Evolutionary conservation across 108 stramenopile genomes (phyloP), one percentile per base, ranked within the genome.

Genomic region (Craspedostauros australis): DNA sequence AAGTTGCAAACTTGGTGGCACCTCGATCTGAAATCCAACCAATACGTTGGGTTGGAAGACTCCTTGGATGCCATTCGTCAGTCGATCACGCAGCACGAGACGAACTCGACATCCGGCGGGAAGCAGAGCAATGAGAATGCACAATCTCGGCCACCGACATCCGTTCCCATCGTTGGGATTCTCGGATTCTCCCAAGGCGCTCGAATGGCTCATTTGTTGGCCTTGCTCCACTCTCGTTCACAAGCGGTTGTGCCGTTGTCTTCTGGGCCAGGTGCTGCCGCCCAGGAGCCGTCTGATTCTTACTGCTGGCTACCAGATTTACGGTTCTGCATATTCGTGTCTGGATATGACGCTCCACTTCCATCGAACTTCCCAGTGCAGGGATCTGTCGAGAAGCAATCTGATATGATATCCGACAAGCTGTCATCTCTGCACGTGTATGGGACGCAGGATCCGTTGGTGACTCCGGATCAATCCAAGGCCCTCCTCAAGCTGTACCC

Each of bases 141-240:
- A n/a, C n/a, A n/a, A n/a, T n/a, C n/a, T n/a, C n/a, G n/a, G n/a
- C n/a, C n/a, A n/a, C n/a, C n/a, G n/a, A n/a, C n/a, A n/a, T n/a
- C 19, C 9, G 29, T 64, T 22, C 20, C 33, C 0, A 27, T 73
- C 29, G 74, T 79, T 16, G 84, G 80, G 20, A 82, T 90, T 15
- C 30, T 90, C 25, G 88, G 84, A 5, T 90, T 90, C 46, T 79
- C 77, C 24, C 79, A 81, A 48, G 88, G 88, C 32, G 84, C 88
- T 40, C 68, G 84, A 50, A 46, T 90, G 24, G 64, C 67, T 5
- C 82, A 90, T 48, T 60, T 90, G 33, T 39, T 81, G 22, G 57
- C 71, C 5, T 21, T 57, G 0, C 27, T 78, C 12, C 76, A 79
- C 38, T n/a, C n/a, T n/a, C n/a, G n/a, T n/a, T n/a, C n/a, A n/a